A percentile compares a stretch with the other conserved stretches of the same genome.
Evolutionary conservation across 805 yeast species (phyloP).

Genomic region (Saccharomycopsis olivae): DNA sequence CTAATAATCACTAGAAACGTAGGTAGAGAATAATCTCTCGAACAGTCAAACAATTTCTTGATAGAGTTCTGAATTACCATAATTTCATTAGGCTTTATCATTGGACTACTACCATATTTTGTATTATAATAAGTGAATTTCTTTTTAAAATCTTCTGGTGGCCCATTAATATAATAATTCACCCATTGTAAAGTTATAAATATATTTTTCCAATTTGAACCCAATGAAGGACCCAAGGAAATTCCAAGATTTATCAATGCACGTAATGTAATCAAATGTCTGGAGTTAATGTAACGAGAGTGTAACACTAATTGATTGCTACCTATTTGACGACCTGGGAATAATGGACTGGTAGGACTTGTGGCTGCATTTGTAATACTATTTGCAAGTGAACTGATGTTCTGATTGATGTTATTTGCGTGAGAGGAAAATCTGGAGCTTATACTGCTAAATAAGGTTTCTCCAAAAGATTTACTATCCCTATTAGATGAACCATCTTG

Average conservation of each 20-base stretch:
- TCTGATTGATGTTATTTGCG: slow-evolving; percentile 11
- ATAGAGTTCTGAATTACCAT: slow-evolving; percentile 44
- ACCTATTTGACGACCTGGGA: background rate
- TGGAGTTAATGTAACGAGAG: slow-evolving; percentile 42
- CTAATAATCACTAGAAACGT: slow-evolving; percentile 40
- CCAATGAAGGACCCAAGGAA: slow-evolving; percentile 70
- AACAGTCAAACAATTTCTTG: slow-evolving; percentile 51
- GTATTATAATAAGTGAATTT: slow-evolving; percentile 19
- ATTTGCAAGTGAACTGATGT: slow-evolving; percentile 9
- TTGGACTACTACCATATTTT: slow-evolving; percentile 22
- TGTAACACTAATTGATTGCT: slow-evolving; percentile 20
- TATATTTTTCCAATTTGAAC: slow-evolving; percentile 53
- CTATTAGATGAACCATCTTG: background rate
- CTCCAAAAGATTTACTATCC: slow-evolving; percentile 14
- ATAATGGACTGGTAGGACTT: slow-evolving; percentile 7
- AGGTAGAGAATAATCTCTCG: slow-evolving; percentile 40
- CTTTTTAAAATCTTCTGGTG: slow-evolving; percentile 30
- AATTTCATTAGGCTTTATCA: slow-evolving; percentile 29
- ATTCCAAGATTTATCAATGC: slow-evolving; percentile 70
- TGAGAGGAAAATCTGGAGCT: slow-evolving; percentile 15
- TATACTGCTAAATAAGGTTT: slow-evolving; percentile 15
- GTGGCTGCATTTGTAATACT: slow-evolving; percentile 5
- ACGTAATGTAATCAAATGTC: slow-evolving; percentile 67
- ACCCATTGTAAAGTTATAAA: slow-evolving; percentile 69
- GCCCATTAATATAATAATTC: slow-evolving; percentile 59